Evolutionary conservation across 768 basidiomycete genomes (phyloP).

Genomic region (Rhodotorula sphaerocarpa): DNA sequence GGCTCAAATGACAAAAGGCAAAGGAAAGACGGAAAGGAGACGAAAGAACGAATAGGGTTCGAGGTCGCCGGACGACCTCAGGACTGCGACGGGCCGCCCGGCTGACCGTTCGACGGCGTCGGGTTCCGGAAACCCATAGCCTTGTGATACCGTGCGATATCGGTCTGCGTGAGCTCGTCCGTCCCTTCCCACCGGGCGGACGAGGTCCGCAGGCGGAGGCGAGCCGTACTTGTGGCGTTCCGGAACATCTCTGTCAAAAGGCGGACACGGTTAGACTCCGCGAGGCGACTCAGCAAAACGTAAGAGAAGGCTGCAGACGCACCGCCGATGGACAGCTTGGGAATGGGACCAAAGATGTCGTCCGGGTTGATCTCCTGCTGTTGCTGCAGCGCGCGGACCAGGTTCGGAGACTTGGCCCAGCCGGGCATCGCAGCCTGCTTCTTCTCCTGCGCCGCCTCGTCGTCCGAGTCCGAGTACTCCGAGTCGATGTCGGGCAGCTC

Average conservation of each 20-base stretch:
- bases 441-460: slow-evolving; percentile 61
- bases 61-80: too few relatives aligned
- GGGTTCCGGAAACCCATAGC: slow-evolving; percentile 80
- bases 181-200: slow-evolving; percentile 93
- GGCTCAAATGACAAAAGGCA: too few relatives aligned
- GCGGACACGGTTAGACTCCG: not conserved
- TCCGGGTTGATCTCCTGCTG: slow-evolving; percentile 71
- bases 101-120: too few relatives aligned
- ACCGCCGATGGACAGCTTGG: slow-evolving; percentile 72
- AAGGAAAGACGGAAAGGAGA: too few relatives aligned
- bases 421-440: slow-evolving; percentile 62
- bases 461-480: slow-evolving; percentile 94
- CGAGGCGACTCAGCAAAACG: not conserved
- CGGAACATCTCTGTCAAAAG: slow-evolving; percentile 60
- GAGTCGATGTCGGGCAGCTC: slow-evolving; percentile 92
- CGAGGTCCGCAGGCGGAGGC: slow-evolving; percentile 81
- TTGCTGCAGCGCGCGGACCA: slow-evolving; percentile 64
- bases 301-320: not conserved
- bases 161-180: slow-evolving; percentile 74
- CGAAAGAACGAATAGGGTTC: too few relatives aligned
- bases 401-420: slow-evolving; percentile 87
- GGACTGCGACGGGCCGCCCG: too few relatives aligned
- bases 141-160: slow-evolving; percentile 76
- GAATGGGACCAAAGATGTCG: slow-evolving; percentile 82
- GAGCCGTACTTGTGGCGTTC: slow-evolving; percentile 56